These are phyloP conservation scores for Talaromyces rugulosus DNA, from an alignment of 2,329 filamentous ascomycete genomes.

Conservation along the genomic window DNA sequence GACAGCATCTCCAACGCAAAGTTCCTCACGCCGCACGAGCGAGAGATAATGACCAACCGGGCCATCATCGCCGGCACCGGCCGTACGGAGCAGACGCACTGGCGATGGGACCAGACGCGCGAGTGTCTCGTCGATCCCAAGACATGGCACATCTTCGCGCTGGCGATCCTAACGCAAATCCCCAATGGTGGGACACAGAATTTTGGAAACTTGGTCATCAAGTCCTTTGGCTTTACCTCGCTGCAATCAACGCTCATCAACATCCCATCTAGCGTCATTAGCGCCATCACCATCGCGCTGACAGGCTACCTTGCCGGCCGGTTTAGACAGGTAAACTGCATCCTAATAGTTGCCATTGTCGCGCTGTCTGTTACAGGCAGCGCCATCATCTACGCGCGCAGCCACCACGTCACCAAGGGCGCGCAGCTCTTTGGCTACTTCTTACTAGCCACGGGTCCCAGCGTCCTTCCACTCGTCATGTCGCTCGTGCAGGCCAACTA, in stretches of 20 bases:
- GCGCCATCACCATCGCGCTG: conserved; percentile 47
- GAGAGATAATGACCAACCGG: conserved; percentile 49
- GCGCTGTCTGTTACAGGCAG: conserved; percentile 3
- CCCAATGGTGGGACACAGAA: conserved; percentile 55
- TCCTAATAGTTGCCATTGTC: conserved; percentile 6
- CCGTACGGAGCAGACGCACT: conserved; percentile 37
- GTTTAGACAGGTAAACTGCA: background rate
- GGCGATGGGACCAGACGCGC: conserved; percentile 37
- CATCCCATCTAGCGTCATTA: conserved; percentile 56
- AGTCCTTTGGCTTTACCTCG: conserved; percentile 46
- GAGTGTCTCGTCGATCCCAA: conserved; percentile 53
- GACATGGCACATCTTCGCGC: conserved; percentile 56
- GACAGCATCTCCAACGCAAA: conserved; percentile 43
- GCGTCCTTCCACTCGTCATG: conserved; percentile 47
- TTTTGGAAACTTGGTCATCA: conserved; percentile 47
- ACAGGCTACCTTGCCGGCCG: conserved; percentile 8
- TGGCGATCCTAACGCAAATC: conserved; percentile 51
- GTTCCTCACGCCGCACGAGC: conserved; percentile 39
- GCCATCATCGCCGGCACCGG: conserved; percentile 51
- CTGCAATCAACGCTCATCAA: conserved; percentile 55
- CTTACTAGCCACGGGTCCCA: conserved; percentile 51
- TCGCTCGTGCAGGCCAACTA: conserved; percentile 39
- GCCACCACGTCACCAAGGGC: conserved; percentile 32
- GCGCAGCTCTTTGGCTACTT: conserved; percentile 56
- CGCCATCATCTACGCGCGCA: conserved; percentile 10